Conservation (phyloP, 2,329 filamentous ascomycete genomes). For the Penicillium sp. region DNA sequence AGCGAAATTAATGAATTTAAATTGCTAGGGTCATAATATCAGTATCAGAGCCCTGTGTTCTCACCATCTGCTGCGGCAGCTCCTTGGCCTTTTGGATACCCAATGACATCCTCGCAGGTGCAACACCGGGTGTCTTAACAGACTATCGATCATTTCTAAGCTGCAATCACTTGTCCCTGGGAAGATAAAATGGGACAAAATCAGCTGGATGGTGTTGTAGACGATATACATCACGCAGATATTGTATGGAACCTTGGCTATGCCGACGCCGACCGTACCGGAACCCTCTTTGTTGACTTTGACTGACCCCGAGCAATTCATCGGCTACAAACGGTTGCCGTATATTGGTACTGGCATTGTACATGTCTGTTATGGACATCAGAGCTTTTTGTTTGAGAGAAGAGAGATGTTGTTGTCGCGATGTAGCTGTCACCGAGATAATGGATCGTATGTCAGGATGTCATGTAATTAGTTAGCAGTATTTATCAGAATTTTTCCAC, state of each 20-base stretch:
- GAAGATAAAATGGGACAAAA: slow-evolving; percentile 51
- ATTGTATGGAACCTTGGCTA: slow-evolving; percentile 50
- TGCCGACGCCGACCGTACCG: slow-evolving; percentile 41
- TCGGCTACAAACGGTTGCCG: too few relatives aligned
- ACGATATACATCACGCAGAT: slow-evolving; percentile 53
- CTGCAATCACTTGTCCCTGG: slow-evolving; percentile 52
- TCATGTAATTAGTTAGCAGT: too few relatives aligned
- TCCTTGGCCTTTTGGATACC: slow-evolving; percentile 43
- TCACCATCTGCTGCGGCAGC: slow-evolving; percentile 20
- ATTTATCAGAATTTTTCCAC: too few relatives aligned
- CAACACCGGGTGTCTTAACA: slow-evolving; percentile 52
- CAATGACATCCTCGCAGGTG: slow-evolving; percentile 46
- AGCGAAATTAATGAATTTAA: neutral
- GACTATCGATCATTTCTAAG: slow-evolving; percentile 58
- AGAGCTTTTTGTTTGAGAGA: too few relatives aligned
- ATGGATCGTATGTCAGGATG: too few relatives aligned
- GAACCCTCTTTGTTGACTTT: neutral
- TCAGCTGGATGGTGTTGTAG: slow-evolving; percentile 51
- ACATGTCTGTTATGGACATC: too few relatives aligned
- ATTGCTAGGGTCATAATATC: neutral
- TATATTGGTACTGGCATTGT: too few relatives aligned
- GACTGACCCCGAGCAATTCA: too few relatives aligned
- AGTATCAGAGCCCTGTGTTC: slow-evolving; percentile 6
- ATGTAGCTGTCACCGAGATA: too few relatives aligned
- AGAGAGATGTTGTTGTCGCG: too few relatives aligned